phyloP scores from a whole-genome alignment of 225 moss, liverwort and hornwort species.

The Physcomitrium patens region DNA sequence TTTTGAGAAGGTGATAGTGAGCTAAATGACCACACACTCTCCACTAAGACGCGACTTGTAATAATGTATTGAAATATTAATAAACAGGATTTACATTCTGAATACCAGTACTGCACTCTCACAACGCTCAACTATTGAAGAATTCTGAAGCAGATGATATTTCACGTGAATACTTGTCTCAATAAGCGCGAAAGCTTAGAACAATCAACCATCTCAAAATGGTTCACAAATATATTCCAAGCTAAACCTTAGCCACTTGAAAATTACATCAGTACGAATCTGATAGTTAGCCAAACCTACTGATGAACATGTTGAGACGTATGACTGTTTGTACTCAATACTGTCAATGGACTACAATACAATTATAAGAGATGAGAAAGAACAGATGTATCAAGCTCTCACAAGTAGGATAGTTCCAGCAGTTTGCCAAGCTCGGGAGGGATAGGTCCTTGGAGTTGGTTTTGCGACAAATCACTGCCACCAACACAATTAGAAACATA shows the following conservation, averaged over 20 bases:
- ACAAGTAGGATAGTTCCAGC: slow-evolving; percentile 69
- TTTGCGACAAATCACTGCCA: slow-evolving; percentile 69
- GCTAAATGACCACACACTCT: too few relatives aligned
- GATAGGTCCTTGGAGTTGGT: slow-evolving; percentile 66
- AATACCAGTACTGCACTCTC: neutral
- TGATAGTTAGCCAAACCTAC: slow-evolving; percentile 43
- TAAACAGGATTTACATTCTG: neutral
- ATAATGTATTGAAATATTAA: too few relatives aligned
- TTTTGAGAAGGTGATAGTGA: neutral
- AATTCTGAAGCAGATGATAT: neutral
- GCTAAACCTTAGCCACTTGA: too few relatives aligned
- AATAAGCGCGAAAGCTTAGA: too few relatives aligned
- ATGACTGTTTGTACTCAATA: neutral
- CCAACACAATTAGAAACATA: slow-evolving; percentile 13
- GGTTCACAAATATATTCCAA: too few relatives aligned
- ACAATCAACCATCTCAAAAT: neutral
- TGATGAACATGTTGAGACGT: slow-evolving; percentile 30
- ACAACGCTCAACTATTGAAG: neutral
- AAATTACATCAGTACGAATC: slow-evolving; percentile 32
- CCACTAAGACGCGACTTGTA: too few relatives aligned
- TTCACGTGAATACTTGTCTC: neutral
- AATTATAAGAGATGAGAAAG: neutral
- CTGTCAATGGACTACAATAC: neutral
- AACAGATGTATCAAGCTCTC: slow-evolving; percentile 14
- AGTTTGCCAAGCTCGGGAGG: slow-evolving; percentile 75